A percentile compares a stretch with the other conserved stretches of the same genome.
Evolutionary conservation across 1,284 basidiomycete species (phyloP).

Genomic region (Phellopilus nigrolimitatus): DNA sequence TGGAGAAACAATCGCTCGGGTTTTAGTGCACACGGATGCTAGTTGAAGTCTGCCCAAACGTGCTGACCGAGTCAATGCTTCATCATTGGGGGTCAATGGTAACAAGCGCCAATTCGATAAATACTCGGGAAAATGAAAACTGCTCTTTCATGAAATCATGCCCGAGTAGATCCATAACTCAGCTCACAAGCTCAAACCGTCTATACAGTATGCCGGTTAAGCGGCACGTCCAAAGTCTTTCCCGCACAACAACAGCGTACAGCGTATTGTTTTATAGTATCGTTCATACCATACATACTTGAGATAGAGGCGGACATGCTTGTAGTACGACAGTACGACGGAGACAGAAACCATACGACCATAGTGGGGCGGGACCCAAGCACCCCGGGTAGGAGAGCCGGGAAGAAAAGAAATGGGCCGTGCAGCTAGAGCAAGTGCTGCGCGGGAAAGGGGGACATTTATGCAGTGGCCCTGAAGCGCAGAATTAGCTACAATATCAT

Average conservation of each 20-base stretch:
- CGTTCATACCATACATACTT: conserved; percentile 16
- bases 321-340: conserved; percentile 7
- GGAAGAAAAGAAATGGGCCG: background rate
- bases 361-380: background rate
- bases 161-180: too few species aligned
- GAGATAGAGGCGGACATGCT: conserved; percentile 10
- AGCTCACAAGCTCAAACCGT: too few species aligned
- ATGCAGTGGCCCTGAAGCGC: conserved; percentile 13
- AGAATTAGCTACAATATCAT: too few species aligned
- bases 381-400: background rate
- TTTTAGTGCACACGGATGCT: too few species aligned
- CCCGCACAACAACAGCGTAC: background rate
- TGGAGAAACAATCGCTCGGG: too few species aligned
- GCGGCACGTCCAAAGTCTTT: background rate
- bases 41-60: too few species aligned
- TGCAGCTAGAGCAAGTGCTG: background rate
- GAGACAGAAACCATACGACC: background rate
- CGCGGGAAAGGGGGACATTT: background rate
- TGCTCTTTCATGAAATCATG: too few species aligned
- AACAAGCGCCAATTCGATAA: too few species aligned
- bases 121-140: too few species aligned
- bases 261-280: conserved; percentile 1
- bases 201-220: too few species aligned
- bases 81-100: too few species aligned
- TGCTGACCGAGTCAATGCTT: too few species aligned